Evolutionary conservation across 108 stramenopile species (phyloP), one percentile per base, ranked within the genome.

Genomic region (Craspedostauros australis): DNA sequence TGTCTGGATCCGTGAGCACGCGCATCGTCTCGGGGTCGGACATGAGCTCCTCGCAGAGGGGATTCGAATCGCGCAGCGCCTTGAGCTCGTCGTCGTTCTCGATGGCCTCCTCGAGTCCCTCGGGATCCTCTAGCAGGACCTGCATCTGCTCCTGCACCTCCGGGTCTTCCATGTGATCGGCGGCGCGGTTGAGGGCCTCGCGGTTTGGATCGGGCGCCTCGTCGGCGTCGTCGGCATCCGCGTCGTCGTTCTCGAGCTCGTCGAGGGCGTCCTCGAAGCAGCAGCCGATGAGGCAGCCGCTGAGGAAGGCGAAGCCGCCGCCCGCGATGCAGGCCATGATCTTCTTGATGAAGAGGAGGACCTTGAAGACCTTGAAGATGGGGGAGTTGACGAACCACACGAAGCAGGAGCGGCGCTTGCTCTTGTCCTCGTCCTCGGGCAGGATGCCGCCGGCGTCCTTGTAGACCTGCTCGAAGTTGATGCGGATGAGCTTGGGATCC

Each of bases 131-230:
- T 47, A 76, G 26, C 12, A 76, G 18, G 9, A 34, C 32, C 29
- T 78, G 58, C 64, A 78, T 70, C 32, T 71, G 54, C 28, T 73
- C 60, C 40, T 70, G 64, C 2, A 78, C 66, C 43, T 73, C 69
- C 26, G 77, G 77, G 37, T 73, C 69, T 59, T 78, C 77, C 60
- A 78, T 62, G 27, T 73, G 58, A 54, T 78, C 77, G 0, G 77
- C 77, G 0, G 77, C 77, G 20, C 15, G 19, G 25, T 78, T 60
- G 29, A 77, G 41, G 6, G 65, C 66, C 12, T 46, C 40, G 20
- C 53, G 50, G 16, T 32, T 39, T 2, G 47, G 53, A 30, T 77
- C 59, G 32, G 48, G 25, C 20, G 20, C 31, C 0, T 31, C 60
- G 7, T 50, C 51, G 1, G 6, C 46, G 24, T 60, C 61, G 46